These are phyloP conservation scores for Plantago rigida DNA, from an alignment of 305 asterid genomes.

Conservation along the genomic window DNA sequence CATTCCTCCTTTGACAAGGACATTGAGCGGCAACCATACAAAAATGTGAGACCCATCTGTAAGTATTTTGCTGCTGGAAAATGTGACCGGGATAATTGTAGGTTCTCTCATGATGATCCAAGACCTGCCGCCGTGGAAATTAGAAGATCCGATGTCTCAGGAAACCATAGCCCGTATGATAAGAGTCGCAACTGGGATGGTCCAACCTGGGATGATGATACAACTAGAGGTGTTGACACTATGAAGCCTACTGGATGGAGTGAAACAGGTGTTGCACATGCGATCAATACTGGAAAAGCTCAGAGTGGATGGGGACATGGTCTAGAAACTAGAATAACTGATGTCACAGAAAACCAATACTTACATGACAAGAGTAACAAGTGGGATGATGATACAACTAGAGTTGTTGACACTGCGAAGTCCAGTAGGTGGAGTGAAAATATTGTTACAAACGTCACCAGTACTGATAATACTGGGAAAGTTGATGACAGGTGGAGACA, in stretches of 20 bases:
- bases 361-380: conserved; percentile 29
- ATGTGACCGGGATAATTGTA: conserved; percentile 61
- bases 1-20: conserved; percentile 37
- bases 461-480: conserved; percentile 28
- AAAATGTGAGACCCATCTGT: conserved; percentile 45
- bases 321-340: too few relatives aligned
- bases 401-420: conserved; percentile 28
- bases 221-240: conserved; percentile 25
- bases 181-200: conserved; percentile 6
- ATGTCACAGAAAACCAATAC: background rate
- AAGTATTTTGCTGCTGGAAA: conserved; percentile 70
- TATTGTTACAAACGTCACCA: conserved; percentile 22
- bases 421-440: conserved; percentile 36
- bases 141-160: conserved; percentile 34
- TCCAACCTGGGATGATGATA: conserved; percentile 8
- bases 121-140: conserved; percentile 35
- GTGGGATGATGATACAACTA: conserved; percentile 33
- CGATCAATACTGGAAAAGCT: conserved; percentile 20
- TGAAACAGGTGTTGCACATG: conserved; percentile 27
- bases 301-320: conserved; percentile 25
- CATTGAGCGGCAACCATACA: conserved; percentile 31
- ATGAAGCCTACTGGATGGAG: conserved; percentile 35
- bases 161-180: conserved; percentile 4
- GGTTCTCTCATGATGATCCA: conserved; percentile 65
- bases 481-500: conserved; percentile 25